These are phyloP conservation scores for Fusarium sp. DNA, from an alignment of 2,329 filamentous ascomycete genomes.

Conservation along the genomic window DNA sequence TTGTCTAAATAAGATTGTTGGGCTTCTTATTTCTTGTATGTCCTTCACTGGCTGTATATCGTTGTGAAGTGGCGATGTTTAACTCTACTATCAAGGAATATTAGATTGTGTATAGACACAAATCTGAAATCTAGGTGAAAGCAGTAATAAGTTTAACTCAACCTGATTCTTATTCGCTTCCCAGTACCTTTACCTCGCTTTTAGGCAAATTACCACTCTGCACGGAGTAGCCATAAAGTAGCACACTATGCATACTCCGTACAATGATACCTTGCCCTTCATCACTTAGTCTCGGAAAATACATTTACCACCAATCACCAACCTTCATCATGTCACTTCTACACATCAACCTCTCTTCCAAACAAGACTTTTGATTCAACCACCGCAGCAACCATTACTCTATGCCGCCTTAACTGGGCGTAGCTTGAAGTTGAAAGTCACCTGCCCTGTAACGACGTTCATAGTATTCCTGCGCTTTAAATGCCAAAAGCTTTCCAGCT, in stretches of 20 bases:
- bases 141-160: too few relatives aligned
- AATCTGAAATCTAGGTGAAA: too few relatives aligned
- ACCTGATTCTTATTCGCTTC: background rate
- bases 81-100: background rate
- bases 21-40: background rate
- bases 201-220: constrained; percentile 26
- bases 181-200: background rate
- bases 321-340: background rate
- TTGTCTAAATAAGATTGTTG: background rate
- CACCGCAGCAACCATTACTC: background rate
- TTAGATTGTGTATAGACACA: too few relatives aligned
- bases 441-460: constrained; percentile 53
- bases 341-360: background rate
- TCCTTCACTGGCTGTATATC: background rate
- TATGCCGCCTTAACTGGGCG: background rate
- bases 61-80: background rate
- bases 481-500: constrained; percentile 52
- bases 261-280: constrained; percentile 3
- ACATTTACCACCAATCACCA: constrained; percentile 21
- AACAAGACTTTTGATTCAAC: background rate
- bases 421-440: constrained; percentile 35
- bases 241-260: background rate
- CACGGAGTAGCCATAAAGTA: background rate
- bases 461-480: constrained; percentile 55
- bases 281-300: constrained; percentile 1